phyloP scores from a whole-genome alignment of 2,329 filamentous ascomycete species.

The Cyclaneusma minus region DNA sequence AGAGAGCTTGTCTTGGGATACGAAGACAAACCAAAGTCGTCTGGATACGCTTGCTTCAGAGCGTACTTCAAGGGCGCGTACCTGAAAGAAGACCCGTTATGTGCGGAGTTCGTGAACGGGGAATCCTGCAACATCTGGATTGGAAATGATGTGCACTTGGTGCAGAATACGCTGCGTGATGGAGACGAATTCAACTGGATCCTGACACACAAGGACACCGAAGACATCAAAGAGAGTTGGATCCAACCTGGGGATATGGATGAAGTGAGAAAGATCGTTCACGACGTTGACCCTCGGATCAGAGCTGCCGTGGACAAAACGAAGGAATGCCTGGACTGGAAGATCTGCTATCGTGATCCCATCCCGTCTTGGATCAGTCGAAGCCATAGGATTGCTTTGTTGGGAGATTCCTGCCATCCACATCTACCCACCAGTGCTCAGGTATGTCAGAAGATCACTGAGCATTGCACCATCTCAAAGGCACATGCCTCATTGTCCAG shows the following conservation, averaged over 20 bases:
- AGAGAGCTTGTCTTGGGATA: slow-evolving; percentile 34
- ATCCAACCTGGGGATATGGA: slow-evolving; percentile 30
- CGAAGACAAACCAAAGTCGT: slow-evolving; percentile 33
- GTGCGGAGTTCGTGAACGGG: slow-evolving; percentile 24
- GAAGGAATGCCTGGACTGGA: slow-evolving; percentile 33
- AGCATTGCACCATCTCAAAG: no score
- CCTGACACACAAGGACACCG: slow-evolving; percentile 28
- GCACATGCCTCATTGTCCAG: no score
- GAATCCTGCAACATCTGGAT: slow-evolving; percentile 31
- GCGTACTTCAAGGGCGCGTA: slow-evolving; percentile 26
- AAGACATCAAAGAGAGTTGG: slow-evolving; percentile 31
- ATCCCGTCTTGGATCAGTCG: slow-evolving; percentile 33
- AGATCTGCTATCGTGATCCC: slow-evolving; percentile 36
- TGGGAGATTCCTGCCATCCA: slow-evolving; percentile 37
- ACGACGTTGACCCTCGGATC: slow-evolving; percentile 27
- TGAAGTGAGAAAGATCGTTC: slow-evolving; percentile 22
- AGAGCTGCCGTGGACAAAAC: slow-evolving; percentile 29
- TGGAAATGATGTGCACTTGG: slow-evolving; percentile 25
- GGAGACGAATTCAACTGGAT: slow-evolving; percentile 31
- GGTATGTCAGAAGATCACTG: no score
- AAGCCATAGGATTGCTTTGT: slow-evolving; percentile 31
- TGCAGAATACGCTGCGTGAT: slow-evolving; percentile 26
- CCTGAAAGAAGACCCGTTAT: slow-evolving; percentile 20
- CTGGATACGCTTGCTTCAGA: slow-evolving; percentile 36
- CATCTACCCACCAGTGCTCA: slow-evolving; percentile 37